Percentiles rank a stretch among this genome's conserved stretches.
These are phyloP conservation scores for Hylodesmum podocarpum DNA, from an alignment of 306 rosid genomes.

Conservation along the genomic window DNA sequence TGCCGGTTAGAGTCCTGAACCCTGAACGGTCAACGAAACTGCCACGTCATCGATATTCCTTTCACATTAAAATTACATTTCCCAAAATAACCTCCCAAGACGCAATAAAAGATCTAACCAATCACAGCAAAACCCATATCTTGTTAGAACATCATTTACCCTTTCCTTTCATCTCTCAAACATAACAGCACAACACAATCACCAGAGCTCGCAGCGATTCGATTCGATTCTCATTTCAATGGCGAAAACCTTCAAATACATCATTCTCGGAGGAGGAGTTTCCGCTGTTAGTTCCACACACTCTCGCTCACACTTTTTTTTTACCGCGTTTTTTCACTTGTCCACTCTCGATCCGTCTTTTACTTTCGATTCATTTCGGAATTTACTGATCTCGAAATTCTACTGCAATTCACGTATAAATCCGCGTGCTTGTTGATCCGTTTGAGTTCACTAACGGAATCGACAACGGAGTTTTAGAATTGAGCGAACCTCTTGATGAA, in stretches of 20 bases:
- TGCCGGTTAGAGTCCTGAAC: slow-evolving; percentile 18
- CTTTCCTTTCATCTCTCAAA: neutral
- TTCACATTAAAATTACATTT: slow-evolving; percentile 13
- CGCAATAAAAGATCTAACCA: slow-evolving; percentile 31
- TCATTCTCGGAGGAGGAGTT: slow-evolving; percentile 92
- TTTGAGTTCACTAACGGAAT: neutral
- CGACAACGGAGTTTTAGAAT: neutral
- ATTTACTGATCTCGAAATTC: slow-evolving; percentile 18
- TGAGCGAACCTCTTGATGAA: neutral
- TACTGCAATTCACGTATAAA: neutral
- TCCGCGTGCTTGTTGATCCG: neutral
- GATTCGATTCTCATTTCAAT: slow-evolving; percentile 39
- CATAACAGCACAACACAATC: too few relatives aligned
- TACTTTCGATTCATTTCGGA: neutral
- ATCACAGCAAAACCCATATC: neutral
- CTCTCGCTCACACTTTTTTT: neutral
- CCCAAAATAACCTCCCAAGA: slow-evolving; percentile 31
- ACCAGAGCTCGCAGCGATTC: slow-evolving; percentile 8
- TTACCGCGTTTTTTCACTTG: neutral
- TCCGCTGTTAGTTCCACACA: slow-evolving; percentile 67
- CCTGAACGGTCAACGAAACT: slow-evolving; percentile 5
- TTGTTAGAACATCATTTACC: too few relatives aligned
- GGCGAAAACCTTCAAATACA: slow-evolving; percentile 83
- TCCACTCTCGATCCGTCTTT: neutral
- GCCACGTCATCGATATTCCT: slow-evolving; percentile 54